These are phyloP conservation scores for Phytopythium oedochilum DNA, from an alignment of 352 stramenopile species.

Conservation along the genomic window DNA sequence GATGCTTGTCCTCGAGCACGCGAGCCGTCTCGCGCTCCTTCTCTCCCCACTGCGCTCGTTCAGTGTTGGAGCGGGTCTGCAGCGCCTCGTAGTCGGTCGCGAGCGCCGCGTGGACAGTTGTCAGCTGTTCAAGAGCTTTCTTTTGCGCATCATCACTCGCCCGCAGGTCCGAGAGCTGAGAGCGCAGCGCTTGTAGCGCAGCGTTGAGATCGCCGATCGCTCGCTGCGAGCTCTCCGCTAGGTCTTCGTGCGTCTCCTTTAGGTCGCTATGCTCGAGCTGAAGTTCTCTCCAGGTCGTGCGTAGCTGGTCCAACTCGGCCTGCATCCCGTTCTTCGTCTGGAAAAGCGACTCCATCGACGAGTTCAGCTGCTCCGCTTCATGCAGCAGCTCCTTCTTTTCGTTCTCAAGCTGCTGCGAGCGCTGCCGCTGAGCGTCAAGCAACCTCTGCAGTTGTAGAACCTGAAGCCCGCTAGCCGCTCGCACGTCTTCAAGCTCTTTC, in stretches of 20 bases:
- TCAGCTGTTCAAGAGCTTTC: slow-evolving; percentile 6
- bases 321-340: slow-evolving; percentile 47
- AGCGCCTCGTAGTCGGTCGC: slow-evolving; percentile 23
- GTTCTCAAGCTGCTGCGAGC: slow-evolving; percentile 40
- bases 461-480: slow-evolving; percentile 27
- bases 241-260: slow-evolving; percentile 46
- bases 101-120: slow-evolving; percentile 10
- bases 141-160: slow-evolving; percentile 9
- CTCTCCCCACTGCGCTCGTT: slow-evolving; percentile 27
- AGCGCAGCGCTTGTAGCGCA: slow-evolving; percentile 21
- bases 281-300: slow-evolving; percentile 35
- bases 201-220: slow-evolving; percentile 35
- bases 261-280: slow-evolving; percentile 51
- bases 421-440: slow-evolving; percentile 37
- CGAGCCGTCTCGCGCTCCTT: slow-evolving; percentile 21
- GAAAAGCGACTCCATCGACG: slow-evolving; percentile 47
- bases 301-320: slow-evolving; percentile 53
- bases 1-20: slow-evolving; percentile 42
- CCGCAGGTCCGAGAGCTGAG: slow-evolving; percentile 7
- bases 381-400: slow-evolving; percentile 66
- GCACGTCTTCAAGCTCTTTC: slow-evolving; percentile 46
- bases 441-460: slow-evolving; percentile 56
- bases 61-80: slow-evolving; percentile 10
- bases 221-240: slow-evolving; percentile 24
- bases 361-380: slow-evolving; percentile 60